A percentile compares a stretch with the other conserved stretches of the same genome.
phyloP scores from a whole-genome alignment of 2,329 filamentous ascomycete genomes.

The Cladophialophora psammophila region DNA sequence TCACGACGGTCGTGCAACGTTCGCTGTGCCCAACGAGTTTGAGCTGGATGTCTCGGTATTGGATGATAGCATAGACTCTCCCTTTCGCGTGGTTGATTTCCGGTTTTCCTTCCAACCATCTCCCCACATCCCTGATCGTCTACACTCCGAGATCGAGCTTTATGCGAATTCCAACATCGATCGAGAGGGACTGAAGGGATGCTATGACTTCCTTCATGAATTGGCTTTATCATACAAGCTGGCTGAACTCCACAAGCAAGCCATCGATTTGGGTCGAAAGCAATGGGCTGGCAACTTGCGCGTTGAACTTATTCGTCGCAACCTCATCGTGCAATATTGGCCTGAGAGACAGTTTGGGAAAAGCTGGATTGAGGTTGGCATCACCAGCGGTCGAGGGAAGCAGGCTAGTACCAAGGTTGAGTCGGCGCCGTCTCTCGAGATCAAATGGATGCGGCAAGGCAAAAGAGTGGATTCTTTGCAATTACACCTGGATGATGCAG shows the following conservation, averaged over 20 bases:
- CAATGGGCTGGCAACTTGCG: conserved; percentile 81
- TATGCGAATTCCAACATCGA: conserved; percentile 75
- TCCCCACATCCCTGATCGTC: conserved; percentile 67
- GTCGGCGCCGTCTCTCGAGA: conserved; percentile 47
- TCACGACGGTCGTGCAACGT: conserved; percentile 86
- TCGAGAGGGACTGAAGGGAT: conserved; percentile 75
- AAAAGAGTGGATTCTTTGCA: conserved; percentile 74
- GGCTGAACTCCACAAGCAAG: conserved; percentile 79
- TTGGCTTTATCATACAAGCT: conserved; percentile 91
- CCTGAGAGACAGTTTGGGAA: conserved; percentile 72
- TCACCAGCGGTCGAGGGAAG: conserved; percentile 67
- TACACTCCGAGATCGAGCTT: conserved; percentile 72
- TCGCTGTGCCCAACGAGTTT: conserved; percentile 82
- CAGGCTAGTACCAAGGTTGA: conserved; percentile 26
- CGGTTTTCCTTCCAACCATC: conserved; percentile 81
- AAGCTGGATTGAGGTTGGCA: conserved; percentile 89
- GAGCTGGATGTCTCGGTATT: conserved; percentile 92
- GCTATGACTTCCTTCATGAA: conserved; percentile 87
- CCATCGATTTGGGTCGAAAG: conserved; percentile 69
- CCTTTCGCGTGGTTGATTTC: conserved; percentile 95
- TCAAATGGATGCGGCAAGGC: conserved; percentile 84
- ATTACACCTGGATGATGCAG: conserved; percentile 70
- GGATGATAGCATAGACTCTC: conserved; percentile 80
- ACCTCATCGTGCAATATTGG: conserved; percentile 93
- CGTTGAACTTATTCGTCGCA: conserved; percentile 80